These are phyloP conservation scores for Solanum chiquidenum DNA, from an alignment of 257 asterid genomes.

Conservation along the genomic window DNA sequence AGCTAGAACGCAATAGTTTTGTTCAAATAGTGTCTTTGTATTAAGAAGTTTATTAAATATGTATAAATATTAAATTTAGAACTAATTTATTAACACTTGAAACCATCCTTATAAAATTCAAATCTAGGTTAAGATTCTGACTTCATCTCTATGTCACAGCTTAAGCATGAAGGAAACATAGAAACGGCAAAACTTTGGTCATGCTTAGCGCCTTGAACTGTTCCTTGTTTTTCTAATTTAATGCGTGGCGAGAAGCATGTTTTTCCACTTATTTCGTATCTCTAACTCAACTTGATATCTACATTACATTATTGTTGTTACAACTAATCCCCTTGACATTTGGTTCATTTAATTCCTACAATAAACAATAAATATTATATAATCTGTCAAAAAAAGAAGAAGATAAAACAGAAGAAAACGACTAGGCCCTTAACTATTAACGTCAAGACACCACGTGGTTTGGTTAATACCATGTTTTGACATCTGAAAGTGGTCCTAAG, in stretches of 20 bases:
- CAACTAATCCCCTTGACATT: neutral
- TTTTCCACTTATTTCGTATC: neutral
- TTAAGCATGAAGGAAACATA: neutral
- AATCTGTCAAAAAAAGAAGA: neutral
- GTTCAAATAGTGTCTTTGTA: neutral
- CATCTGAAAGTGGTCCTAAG: neutral
- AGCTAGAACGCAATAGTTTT: no score
- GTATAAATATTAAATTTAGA: neutral
- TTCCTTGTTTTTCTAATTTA: neutral
- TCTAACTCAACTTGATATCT: neutral
- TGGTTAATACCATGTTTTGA: neutral
- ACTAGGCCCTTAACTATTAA: neutral
- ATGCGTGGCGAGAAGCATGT: constrained; percentile 2
- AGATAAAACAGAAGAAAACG: neutral
- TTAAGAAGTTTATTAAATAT: neutral
- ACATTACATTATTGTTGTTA: neutral
- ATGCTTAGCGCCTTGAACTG: neutral
- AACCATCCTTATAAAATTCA: neutral
- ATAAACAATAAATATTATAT: neutral
- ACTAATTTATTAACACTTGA: neutral
- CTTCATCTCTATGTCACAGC: neutral
- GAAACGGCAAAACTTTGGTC: neutral
- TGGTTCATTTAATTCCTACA: neutral
- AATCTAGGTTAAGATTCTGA: rapidly evolving
- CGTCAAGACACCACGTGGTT: neutral